Conservation (phyloP, 306 rosid genomes). For the Fagus sylvatica region DNA sequence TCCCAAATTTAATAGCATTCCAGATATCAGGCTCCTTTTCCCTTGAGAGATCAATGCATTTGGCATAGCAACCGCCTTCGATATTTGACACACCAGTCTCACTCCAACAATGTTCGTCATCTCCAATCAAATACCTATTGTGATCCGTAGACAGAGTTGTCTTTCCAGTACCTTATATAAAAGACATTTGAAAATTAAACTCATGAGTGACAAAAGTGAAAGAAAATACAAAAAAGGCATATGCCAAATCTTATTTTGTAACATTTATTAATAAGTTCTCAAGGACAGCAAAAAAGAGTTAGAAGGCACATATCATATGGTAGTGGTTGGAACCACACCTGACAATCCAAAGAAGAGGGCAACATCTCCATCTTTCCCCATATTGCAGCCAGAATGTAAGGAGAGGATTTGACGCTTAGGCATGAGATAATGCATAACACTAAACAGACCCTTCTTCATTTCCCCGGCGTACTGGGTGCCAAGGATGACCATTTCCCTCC, state of each 20-base stretch:
- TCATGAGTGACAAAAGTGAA: neutral
- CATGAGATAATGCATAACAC: conserved; percentile 95
- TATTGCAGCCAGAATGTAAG: conserved; percentile 90
- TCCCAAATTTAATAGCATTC: conserved; percentile 62
- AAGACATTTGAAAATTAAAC: neutral
- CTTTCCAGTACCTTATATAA: conserved; percentile 40
- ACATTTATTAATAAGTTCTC: neutral
- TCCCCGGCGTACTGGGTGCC: conserved; percentile 99
- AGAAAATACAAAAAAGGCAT: neutral
- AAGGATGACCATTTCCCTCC: conserved; percentile 95
- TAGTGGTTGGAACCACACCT: conserved; percentile 45
- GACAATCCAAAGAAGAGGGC: conserved; percentile 98
- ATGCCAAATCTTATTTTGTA: neutral
- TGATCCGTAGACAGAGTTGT: conserved; percentile 57
- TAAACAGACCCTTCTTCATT: conserved; percentile 94
- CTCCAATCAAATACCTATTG: conserved; percentile 54
- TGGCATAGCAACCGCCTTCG: conserved; percentile 65
- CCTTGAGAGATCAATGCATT: conserved; percentile 47
- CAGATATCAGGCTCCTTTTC: conserved; percentile 63
- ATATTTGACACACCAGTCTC: conserved; percentile 52
- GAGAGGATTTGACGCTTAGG: conserved; percentile 85
- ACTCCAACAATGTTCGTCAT: conserved; percentile 60
- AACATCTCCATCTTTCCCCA: conserved; percentile 88
- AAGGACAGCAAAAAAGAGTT: conserved; percentile 26
- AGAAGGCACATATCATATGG: conserved; percentile 37